These are phyloP conservation scores for Coemansia sp. DNA, from an alignment of 192 early-diverging fungal species.

Conservation along the genomic window DNA sequence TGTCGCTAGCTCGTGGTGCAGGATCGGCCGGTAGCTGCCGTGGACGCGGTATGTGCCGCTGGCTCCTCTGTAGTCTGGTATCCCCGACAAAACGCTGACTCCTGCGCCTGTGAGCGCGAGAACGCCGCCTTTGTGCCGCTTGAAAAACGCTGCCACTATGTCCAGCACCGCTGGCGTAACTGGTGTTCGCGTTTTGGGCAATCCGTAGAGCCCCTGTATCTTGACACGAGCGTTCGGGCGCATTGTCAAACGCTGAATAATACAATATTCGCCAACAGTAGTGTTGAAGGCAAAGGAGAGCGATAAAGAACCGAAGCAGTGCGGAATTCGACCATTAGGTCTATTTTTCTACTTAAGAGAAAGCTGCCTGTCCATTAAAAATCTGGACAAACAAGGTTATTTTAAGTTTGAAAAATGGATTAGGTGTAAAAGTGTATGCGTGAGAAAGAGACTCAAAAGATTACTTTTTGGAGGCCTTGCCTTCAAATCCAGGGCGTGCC, in stretches of 20 bases:
- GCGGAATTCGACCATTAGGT: no score
- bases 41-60: slow-evolving; percentile 71
- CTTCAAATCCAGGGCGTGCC: slow-evolving; percentile 54
- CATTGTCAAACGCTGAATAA: neutral
- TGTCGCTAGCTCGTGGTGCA: slow-evolving; percentile 71
- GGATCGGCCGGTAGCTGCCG: slow-evolving; percentile 81
- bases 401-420: no score
- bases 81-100: slow-evolving; percentile 67
- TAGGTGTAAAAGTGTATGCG: no score
- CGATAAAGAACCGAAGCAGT: neutral
- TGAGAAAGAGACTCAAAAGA: no score
- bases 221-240: slow-evolving; percentile 29
- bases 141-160: slow-evolving; percentile 25
- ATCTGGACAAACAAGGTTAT: no score
- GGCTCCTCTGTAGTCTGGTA: slow-evolving; percentile 87
- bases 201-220: slow-evolving; percentile 42
- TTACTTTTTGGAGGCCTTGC: slow-evolving; percentile 23
- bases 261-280: no score
- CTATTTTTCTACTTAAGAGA: no score
- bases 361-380: no score
- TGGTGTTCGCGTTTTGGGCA: slow-evolving; percentile 31
- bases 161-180: slow-evolving; percentile 28
- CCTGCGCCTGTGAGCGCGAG: slow-evolving; percentile 54
- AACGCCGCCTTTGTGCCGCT: slow-evolving; percentile 32
- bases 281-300: neutral